Conservation (phyloP, 805 yeast species). For the Lachancea meyersii region DNA sequence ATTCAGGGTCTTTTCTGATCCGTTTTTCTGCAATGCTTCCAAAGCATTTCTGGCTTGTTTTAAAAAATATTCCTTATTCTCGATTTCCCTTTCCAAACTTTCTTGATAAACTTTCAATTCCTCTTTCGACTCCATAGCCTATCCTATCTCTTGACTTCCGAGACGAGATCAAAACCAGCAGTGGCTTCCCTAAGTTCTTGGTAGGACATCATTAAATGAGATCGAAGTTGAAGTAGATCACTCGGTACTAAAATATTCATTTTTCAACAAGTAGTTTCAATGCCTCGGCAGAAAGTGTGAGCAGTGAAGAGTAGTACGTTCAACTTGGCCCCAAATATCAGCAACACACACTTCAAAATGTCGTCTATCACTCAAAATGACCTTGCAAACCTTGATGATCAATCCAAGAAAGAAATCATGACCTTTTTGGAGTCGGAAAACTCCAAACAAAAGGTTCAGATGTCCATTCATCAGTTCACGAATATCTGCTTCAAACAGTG, state of each 20-base stretch:
- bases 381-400: slow-evolving; percentile 50
- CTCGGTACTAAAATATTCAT: not conserved
- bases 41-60: slow-evolving; percentile 21
- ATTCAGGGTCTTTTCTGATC: not conserved
- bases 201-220: no score
- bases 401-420: slow-evolving; percentile 65
- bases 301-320: no score
- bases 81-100: slow-evolving; percentile 23
- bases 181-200: no score
- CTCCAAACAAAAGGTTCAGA: slow-evolving; percentile 80
- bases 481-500: slow-evolving; percentile 89
- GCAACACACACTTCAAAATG: slow-evolving; percentile 14
- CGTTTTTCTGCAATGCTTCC: slow-evolving; percentile 8
- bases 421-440: slow-evolving; percentile 76
- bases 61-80: slow-evolving; percentile 23
- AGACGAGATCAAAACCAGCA: not conserved
- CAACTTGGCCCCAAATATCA: not conserved
- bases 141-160: no score
- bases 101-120: slow-evolving; percentile 16
- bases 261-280: not conserved
- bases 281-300: no score
- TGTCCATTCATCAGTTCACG: slow-evolving; percentile 81
- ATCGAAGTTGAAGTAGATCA: not conserved
- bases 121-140: not conserved
- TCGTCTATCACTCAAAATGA: slow-evolving; percentile 37